phyloP scores from a whole-genome alignment of 176 grass and related monocot species.

The Oryza meyeriana region DNA sequence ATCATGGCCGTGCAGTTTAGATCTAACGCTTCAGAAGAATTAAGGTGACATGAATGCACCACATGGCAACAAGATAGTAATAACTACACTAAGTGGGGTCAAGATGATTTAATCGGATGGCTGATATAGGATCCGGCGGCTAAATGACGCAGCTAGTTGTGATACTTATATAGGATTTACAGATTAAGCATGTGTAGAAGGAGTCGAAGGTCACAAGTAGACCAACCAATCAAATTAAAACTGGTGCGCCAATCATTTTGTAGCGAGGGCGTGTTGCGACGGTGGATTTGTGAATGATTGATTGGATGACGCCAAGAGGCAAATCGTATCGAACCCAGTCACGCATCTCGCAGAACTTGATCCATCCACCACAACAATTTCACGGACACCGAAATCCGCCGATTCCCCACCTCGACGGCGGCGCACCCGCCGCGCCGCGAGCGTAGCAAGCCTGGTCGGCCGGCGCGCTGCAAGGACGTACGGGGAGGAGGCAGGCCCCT shows the following conservation, averaged over 20 bases:
- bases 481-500: not conserved
- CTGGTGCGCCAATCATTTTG: not conserved
- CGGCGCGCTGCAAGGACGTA: not conserved
- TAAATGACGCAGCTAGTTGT: too few species aligned
- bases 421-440: too few species aligned
- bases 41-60: too few species aligned
- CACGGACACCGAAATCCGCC: not conserved
- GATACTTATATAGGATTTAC: too few species aligned
- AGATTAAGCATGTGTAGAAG: too few species aligned
- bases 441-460: not conserved
- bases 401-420: not conserved
- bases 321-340: not conserved
- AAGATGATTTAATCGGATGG: too few species aligned
- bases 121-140: too few species aligned
- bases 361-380: not conserved
- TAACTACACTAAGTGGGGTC: too few species aligned
- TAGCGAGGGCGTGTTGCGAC: not conserved
- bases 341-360: not conserved
- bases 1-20: too few species aligned
- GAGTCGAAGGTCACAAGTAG: not conserved
- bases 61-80: too few species aligned
- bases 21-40: too few species aligned
- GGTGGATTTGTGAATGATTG: not conserved
- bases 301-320: not conserved
- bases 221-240: not conserved